These are phyloP conservation scores for Plasmopara muralis DNA, from an alignment of 352 stramenopile species.

Conservation along the genomic window DNA sequence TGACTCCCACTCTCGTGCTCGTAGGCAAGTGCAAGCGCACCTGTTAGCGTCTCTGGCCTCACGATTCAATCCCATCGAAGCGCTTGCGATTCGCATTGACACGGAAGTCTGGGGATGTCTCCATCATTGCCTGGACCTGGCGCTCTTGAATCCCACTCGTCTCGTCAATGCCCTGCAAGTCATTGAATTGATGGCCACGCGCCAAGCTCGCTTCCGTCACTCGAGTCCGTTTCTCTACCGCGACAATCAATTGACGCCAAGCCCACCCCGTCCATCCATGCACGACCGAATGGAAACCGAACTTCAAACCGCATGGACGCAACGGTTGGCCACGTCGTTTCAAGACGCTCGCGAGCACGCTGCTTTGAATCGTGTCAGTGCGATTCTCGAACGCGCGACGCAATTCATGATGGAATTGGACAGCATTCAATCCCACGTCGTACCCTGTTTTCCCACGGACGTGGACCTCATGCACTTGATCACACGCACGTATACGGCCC, in stretches of 20 bases:
- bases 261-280: too few relatives aligned
- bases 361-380: conserved; percentile 11
- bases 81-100: conserved; percentile 52
- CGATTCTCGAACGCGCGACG: conserved; percentile 56
- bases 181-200: conserved; percentile 68
- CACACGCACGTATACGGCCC: conserved; percentile 64
- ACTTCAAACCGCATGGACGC: too few relatives aligned
- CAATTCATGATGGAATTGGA: conserved; percentile 76
- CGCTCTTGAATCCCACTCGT: conserved; percentile 54
- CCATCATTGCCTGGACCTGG: conserved; percentile 79
- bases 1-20: conserved; percentile 9
- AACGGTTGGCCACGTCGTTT: too few relatives aligned
- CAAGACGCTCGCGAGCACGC: too few relatives aligned
- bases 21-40: conserved; percentile 55
- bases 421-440: conserved; percentile 67
- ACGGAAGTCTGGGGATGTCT: conserved; percentile 73
- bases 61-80: conserved; percentile 55
- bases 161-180: conserved; percentile 66
- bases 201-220: conserved; percentile 41
- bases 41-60: conserved; percentile 66
- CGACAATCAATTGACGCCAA: conserved; percentile 40
- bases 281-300: too few relatives aligned
- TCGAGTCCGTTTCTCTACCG: conserved; percentile 57
- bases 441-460: conserved; percentile 58
- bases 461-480: conserved; percentile 82